Conservation (phyloP, 2,329 filamentous ascomycete genomes). For the Anthostomella pinea region DNA sequence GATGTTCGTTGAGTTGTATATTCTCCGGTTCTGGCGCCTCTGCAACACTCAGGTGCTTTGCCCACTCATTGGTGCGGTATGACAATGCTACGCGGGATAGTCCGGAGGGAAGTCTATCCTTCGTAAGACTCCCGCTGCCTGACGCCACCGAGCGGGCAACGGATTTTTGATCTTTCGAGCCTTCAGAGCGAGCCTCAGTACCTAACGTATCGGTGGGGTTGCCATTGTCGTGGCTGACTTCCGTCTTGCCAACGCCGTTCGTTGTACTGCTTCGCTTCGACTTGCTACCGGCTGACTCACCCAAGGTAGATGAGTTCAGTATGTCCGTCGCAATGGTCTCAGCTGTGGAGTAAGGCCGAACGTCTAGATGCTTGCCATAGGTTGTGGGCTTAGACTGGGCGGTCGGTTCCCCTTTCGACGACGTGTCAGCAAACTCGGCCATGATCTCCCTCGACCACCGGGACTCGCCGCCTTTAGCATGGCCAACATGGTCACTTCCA, state of each 20-base stretch:
- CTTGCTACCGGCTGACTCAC: constrained; percentile 13
- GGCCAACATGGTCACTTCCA: constrained; percentile 34
- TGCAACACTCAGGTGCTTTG: constrained; percentile 78
- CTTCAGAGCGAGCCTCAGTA: constrained; percentile 17
- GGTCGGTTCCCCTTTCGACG: constrained; percentile 4
- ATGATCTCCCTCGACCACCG: constrained; percentile 38
- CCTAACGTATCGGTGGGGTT: constrained; percentile 15
- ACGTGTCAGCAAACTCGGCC: constrained; percentile 34
- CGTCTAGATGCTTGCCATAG: constrained; percentile 1
- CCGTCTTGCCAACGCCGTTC: constrained; percentile 15
- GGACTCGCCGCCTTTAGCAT: constrained; percentile 21
- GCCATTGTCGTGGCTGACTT: constrained; percentile 11
- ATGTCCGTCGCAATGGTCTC: constrained; percentile 31
- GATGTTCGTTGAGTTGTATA: constrained; percentile 47
- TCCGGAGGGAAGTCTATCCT: constrained; percentile 63
- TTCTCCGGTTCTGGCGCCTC: constrained; percentile 68
- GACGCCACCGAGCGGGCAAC: constrained; percentile 36
- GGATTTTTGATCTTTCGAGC: constrained; percentile 23
- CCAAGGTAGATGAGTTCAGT: constrained; percentile 17
- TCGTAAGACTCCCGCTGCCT: constrained; percentile 46
- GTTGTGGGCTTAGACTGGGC: constrained; percentile 10
- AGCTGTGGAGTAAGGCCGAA: constrained; percentile 22
- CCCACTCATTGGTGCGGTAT: constrained; percentile 94
- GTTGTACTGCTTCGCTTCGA: constrained; percentile 23
- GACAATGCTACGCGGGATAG: constrained; percentile 75